A percentile compares a stretch with the other conserved stretches of the same genome.
Evolutionary conservation across 352 stramenopile species (phyloP).

Genomic region (Pythium utonaiense): DNA sequence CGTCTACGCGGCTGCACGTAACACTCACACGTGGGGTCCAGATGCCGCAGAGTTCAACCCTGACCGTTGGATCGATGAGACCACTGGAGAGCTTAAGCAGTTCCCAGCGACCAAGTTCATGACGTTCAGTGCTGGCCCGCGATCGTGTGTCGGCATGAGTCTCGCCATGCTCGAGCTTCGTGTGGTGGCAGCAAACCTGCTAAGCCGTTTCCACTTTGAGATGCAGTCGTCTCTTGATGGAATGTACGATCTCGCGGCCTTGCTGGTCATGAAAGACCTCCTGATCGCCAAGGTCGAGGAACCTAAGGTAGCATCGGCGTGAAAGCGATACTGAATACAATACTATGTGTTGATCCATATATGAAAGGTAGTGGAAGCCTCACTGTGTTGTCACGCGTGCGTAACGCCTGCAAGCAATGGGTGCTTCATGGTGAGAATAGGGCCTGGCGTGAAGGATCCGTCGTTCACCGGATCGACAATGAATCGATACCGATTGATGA

Average conservation of each 20-base stretch:
- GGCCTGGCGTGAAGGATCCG: neutral
- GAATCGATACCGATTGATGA: constrained; percentile 13
- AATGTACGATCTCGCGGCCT: neutral
- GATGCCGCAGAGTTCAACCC: constrained; percentile 56
- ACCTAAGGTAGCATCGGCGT: neutral
- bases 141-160: constrained; percentile 39
- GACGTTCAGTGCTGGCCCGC: constrained; percentile 41
- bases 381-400: neutral
- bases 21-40: constrained; percentile 34
- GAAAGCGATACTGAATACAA: neutral
- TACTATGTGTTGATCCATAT: neutral
- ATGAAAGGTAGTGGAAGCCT: no score
- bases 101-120: constrained; percentile 26
- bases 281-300: neutral
- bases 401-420: constrained; percentile 8
- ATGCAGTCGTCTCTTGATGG: neutral
- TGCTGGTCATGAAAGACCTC: neutral
- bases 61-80: constrained; percentile 46
- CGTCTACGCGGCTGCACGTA: constrained; percentile 26
- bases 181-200: neutral
- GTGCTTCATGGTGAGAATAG: constrained; percentile 18
- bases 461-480: constrained; percentile 11
- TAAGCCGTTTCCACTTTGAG: neutral
- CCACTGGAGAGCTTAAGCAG: constrained; percentile 7
- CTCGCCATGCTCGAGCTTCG: constrained; percentile 37